Conservation (phyloP, 2,329 filamentous ascomycete species). For the Blastomyces silverae region DNA sequence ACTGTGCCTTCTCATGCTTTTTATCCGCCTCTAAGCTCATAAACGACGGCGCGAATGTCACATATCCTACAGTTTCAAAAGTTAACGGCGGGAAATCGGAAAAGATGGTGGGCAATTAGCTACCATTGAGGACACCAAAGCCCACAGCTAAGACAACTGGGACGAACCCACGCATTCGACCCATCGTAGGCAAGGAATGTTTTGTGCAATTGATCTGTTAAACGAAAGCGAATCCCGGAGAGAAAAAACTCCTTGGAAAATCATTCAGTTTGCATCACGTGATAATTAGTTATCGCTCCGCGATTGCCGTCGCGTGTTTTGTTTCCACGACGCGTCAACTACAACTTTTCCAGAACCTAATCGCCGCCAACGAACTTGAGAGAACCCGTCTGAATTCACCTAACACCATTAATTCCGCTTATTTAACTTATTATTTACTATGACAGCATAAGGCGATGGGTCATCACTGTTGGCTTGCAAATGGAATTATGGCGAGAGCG, state of each 20-base stretch:
- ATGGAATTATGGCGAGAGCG: slow-evolving; percentile 47
- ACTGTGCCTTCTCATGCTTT: slow-evolving; percentile 21
- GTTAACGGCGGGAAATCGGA: background rate
- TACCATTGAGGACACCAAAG: slow-evolving; percentile 38
- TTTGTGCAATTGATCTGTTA: background rate
- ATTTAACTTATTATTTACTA: background rate
- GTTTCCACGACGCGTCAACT: background rate
- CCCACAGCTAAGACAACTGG: slow-evolving; percentile 36
- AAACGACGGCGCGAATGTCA: slow-evolving; percentile 40
- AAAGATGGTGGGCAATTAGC: background rate
- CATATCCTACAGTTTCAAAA: slow-evolving; percentile 32
- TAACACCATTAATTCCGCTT: background rate
- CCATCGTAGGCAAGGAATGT: slow-evolving; percentile 26
- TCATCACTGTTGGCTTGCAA: slow-evolving; percentile 25
- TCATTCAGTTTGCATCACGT: too few species aligned
- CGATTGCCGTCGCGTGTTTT: background rate
- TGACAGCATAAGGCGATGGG: slow-evolving; percentile 27
- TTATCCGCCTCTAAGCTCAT: slow-evolving; percentile 33
- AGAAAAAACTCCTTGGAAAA: too few species aligned
- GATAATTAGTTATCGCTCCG: background rate
- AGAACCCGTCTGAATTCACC: background rate
- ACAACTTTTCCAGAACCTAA: background rate
- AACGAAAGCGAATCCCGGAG: too few species aligned
- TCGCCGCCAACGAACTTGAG: background rate
- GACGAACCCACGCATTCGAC: slow-evolving; percentile 32